Percentiles rank a stretch among this genome's conserved stretches.
Conservation (phyloP, 2,329 filamentous ascomycete species). For the Dactylellina drechsleri region DNA sequence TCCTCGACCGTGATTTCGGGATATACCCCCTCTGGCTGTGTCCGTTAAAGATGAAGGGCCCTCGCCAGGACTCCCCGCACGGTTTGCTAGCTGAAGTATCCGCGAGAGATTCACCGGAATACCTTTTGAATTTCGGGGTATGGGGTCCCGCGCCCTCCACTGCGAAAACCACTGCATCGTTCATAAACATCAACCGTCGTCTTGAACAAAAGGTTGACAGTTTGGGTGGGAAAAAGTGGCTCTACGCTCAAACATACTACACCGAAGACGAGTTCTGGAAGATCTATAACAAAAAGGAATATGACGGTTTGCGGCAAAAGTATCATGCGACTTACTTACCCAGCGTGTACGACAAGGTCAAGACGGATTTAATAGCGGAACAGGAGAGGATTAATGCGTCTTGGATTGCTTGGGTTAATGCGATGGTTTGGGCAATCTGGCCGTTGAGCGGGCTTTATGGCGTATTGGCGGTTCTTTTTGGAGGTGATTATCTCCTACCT, state of each 20-base stretch:
- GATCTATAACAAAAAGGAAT: conserved; percentile 70
- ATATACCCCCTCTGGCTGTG: conserved; percentile 71
- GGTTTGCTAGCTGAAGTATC: conserved; percentile 64
- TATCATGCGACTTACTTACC: conserved; percentile 71
- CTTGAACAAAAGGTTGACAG: conserved; percentile 71
- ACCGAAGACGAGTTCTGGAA: conserved; percentile 75
- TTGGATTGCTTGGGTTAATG: conserved; percentile 59
- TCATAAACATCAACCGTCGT: conserved; percentile 68
- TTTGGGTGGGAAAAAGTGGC: conserved; percentile 73
- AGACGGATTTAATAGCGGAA: conserved; percentile 62
- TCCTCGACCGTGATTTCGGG: conserved; percentile 64
- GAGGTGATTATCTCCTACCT: conserved; percentile 61
- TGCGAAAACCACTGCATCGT: conserved; percentile 63
- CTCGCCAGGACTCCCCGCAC: conserved; percentile 63
- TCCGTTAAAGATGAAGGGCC: conserved; percentile 65
- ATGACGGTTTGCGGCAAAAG: conserved; percentile 69
- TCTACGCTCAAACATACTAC: conserved; percentile 77
- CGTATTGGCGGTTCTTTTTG: conserved; percentile 70
- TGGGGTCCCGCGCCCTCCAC: conserved; percentile 66
- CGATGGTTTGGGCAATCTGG: conserved; percentile 63
- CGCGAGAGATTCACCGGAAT: conserved; percentile 57
- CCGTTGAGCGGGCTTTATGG: conserved; percentile 71
- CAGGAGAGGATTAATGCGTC: conserved; percentile 61
- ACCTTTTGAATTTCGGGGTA: conserved; percentile 72
- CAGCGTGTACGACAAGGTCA: conserved; percentile 75